phyloP scores from a whole-genome alignment of 2,329 filamentous ascomycete genomes.

The Fusarium scirpi region DNA sequence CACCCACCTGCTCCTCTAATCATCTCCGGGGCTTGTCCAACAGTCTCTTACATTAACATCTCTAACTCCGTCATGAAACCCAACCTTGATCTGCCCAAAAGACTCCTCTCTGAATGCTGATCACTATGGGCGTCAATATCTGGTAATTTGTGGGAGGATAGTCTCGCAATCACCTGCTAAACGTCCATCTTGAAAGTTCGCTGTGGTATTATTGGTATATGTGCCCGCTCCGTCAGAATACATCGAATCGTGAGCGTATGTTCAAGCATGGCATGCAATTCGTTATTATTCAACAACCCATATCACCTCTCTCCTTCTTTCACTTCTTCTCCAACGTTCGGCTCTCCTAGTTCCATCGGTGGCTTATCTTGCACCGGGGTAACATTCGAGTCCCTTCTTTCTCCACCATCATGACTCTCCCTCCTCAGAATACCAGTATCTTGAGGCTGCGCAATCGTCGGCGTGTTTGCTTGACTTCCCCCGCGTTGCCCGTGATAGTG shows the following conservation, averaged over 20 bases:
- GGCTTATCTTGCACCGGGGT: slow-evolving; percentile 54
- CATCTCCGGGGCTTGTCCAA: background rate
- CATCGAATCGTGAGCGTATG: slow-evolving; percentile 45
- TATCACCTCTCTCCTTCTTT: slow-evolving; percentile 48
- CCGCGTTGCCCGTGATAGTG: slow-evolving; percentile 76
- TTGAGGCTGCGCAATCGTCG: slow-evolving; percentile 66
- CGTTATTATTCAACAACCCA: slow-evolving; percentile 30
- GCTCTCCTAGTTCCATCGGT: slow-evolving; percentile 35
- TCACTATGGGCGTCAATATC: background rate
- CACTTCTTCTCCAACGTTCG: slow-evolving; percentile 24
- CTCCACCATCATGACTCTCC: slow-evolving; percentile 61
- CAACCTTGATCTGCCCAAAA: background rate
- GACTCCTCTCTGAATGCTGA: background rate
- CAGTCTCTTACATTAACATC: background rate
- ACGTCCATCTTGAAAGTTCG: slow-evolving; percentile 17
- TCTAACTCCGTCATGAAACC: background rate
- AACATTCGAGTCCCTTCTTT: slow-evolving; percentile 54
- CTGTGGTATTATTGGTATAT: slow-evolving; percentile 47
- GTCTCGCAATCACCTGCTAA: slow-evolving; percentile 9
- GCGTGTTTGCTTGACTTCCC: slow-evolving; percentile 75
- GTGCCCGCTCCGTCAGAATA: slow-evolving; percentile 38
- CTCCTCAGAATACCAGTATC: slow-evolving; percentile 61
- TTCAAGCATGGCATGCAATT: slow-evolving; percentile 46
- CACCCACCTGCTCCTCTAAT: background rate
- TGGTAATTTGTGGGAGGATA: slow-evolving; percentile 4